Conservation (phyloP, 2,329 filamentous ascomycete species). For the Monosporascus sp. region DNA sequence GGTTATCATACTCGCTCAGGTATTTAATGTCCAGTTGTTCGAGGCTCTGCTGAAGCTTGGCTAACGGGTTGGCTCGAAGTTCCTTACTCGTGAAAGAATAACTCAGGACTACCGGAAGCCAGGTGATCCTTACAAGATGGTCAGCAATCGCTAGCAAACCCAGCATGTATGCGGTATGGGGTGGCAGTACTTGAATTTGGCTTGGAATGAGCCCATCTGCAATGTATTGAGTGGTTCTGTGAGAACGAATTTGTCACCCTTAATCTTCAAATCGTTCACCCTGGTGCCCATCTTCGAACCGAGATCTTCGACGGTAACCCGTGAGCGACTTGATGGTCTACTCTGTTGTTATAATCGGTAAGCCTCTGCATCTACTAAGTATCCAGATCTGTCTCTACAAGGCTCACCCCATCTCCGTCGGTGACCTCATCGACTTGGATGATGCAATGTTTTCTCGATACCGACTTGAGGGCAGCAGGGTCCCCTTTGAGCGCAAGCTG, state of each 20-base stretch:
- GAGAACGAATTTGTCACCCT: slow-evolving; percentile 54
- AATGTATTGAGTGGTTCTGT: slow-evolving; percentile 56
- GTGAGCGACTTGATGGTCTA: slow-evolving; percentile 61
- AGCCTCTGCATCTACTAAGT: not conserved
- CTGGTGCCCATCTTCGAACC: slow-evolving; percentile 80
- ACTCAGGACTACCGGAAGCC: slow-evolving; percentile 75
- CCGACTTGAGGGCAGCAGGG: slow-evolving; percentile 59
- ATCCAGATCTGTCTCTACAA: not conserved
- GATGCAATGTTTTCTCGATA: slow-evolving; percentile 83
- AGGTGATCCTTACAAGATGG: slow-evolving; percentile 55
- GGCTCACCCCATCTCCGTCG: slow-evolving; percentile 60
- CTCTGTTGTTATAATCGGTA: slow-evolving; percentile 29
- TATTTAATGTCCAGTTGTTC: slow-evolving; percentile 89
- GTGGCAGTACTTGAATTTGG: slow-evolving; percentile 40
- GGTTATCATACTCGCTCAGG: slow-evolving; percentile 62
- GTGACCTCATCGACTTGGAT: slow-evolving; percentile 64
- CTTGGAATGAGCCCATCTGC: slow-evolving; percentile 64
- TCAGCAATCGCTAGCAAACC: slow-evolving; percentile 3
- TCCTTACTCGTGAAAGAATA: slow-evolving; percentile 73
- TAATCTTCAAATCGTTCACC: slow-evolving; percentile 68
- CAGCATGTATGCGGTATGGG: not conserved
- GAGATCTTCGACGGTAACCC: slow-evolving; percentile 69
- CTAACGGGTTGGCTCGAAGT: slow-evolving; percentile 59
- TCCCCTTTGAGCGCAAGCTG: slow-evolving; percentile 54
- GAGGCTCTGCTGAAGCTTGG: slow-evolving; percentile 57